These are phyloP conservation scores for Saccharomycopsis sp. DNA, from an alignment of 805 yeast genomes.

Conservation along the genomic window DNA sequence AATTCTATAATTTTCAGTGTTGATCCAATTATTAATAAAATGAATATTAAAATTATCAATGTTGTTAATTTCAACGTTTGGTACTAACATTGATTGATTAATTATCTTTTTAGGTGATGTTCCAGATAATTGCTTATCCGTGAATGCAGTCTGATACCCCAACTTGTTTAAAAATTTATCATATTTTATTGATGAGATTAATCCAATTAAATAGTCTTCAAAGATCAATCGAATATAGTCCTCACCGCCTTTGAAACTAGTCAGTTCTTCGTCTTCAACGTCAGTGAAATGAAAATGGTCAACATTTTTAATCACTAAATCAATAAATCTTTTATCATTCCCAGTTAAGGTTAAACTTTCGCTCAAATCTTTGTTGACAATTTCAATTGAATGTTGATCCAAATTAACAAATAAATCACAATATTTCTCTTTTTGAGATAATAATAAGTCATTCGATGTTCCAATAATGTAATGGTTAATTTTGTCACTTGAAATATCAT, in stretches of 20 bases:
- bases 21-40: slow-evolving; percentile 48
- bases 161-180: slow-evolving; percentile 43
- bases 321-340: slow-evolving; percentile 73
- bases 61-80: slow-evolving; percentile 30
- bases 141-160: slow-evolving; percentile 32
- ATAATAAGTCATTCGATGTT: slow-evolving; percentile 75
- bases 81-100: slow-evolving; percentile 16
- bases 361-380: slow-evolving; percentile 36
- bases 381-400: slow-evolving; percentile 44
- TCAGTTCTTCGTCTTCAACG: slow-evolving; percentile 27
- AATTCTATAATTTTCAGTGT: slow-evolving; percentile 46
- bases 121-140: slow-evolving; percentile 26
- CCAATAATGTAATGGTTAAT: slow-evolving; percentile 72
- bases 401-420: slow-evolving; percentile 71
- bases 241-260: slow-evolving; percentile 62
- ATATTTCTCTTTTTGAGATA: slow-evolving; percentile 52
- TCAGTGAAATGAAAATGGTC: slow-evolving; percentile 15
- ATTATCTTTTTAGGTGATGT: slow-evolving; percentile 22
- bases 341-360: slow-evolving; percentile 41
- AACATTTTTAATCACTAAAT: slow-evolving; percentile 46
- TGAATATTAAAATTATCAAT: slow-evolving; percentile 35
- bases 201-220: slow-evolving; percentile 80
- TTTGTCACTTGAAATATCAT: slow-evolving; percentile 49
- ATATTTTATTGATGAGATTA: slow-evolving; percentile 67
- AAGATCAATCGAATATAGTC: slow-evolving; percentile 83